Conservation (phyloP, 441 rosid genomes). For the Melastoma candidum region DNA sequence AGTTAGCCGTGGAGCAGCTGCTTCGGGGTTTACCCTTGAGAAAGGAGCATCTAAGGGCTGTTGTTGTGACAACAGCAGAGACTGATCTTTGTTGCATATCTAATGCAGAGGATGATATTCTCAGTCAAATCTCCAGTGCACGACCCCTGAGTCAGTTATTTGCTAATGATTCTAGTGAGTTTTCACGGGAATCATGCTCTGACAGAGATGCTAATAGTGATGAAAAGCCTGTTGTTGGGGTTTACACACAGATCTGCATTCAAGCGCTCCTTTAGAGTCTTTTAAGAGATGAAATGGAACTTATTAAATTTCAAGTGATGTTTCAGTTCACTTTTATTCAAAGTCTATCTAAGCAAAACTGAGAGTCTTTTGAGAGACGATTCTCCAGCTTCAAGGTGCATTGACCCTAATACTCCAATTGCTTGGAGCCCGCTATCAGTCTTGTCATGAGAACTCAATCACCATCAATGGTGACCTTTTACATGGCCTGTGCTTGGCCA, state of each 20-base stretch:
- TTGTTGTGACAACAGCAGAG: conserved; percentile 42
- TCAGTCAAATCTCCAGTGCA: conserved; percentile 19
- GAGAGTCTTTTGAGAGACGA: conserved; percentile 48
- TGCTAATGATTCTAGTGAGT: conserved; percentile 8
- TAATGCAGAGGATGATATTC: conserved; percentile 18
- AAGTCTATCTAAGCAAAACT: conserved; percentile 48
- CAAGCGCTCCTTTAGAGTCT: conserved; percentile 32
- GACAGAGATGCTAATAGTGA: conserved; percentile 8
- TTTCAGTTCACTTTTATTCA: conserved; percentile 61
- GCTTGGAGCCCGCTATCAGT: not conserved
- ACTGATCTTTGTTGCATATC: conserved; percentile 34
- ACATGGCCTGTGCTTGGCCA: conserved; percentile 22
- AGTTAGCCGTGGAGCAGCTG: conserved; percentile 34
- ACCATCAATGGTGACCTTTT: conserved; percentile 2
- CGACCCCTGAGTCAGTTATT: conserved; percentile 12
- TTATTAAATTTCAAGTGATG: conserved; percentile 8
- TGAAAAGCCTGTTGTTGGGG: conserved; percentile 19
- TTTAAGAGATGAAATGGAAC: not conserved
- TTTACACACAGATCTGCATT: conserved; percentile 26
- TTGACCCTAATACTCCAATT: conserved; percentile 6
- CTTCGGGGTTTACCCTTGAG: conserved; percentile 43
- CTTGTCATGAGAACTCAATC: no score
- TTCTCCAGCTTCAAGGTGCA: conserved; percentile 37
- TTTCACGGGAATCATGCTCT: conserved; percentile 8
- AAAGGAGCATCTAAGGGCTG: conserved; percentile 51